These are phyloP conservation scores for Golubevia sp. DNA, from an alignment of 1,284 basidiomycete species.

Conservation along the genomic window DNA sequence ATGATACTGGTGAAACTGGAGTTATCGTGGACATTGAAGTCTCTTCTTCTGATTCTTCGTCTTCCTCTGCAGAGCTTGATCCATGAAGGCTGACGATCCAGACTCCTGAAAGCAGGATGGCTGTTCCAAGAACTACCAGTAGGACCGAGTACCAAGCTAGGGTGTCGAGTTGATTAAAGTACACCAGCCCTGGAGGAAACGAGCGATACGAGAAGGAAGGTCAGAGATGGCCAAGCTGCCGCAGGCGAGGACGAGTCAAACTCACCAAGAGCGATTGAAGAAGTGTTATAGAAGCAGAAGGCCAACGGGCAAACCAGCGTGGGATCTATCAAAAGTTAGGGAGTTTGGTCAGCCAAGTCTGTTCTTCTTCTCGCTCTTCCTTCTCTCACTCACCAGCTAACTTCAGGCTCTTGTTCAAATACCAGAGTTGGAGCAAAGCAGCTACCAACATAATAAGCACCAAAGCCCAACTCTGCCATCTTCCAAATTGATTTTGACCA, in stretches of 20 bases:
- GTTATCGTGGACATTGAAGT: no score
- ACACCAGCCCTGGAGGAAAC: constrained; percentile 68
- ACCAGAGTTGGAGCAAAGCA: constrained; percentile 79
- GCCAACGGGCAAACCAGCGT: constrained; percentile 90
- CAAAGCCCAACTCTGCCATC: constrained; percentile 79
- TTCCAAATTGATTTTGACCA: constrained; percentile 80
- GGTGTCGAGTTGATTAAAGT: constrained; percentile 83
- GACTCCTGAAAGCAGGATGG: constrained; percentile 80
- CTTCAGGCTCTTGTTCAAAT: constrained; percentile 85
- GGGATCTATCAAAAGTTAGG: constrained; percentile 65
- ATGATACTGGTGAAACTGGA: no score
- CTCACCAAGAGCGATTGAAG: constrained; percentile 66
- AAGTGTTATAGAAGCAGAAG: constrained; percentile 94
- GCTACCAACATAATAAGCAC: constrained; percentile 73
- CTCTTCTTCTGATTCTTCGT: no score
- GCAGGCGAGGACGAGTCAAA: no score
- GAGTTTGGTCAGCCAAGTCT: no score
- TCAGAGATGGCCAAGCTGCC: not conserved
- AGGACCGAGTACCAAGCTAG: constrained; percentile 73
- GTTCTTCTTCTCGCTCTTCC: no score
- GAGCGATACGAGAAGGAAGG: not conserved
- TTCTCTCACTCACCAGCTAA: constrained; percentile 63
- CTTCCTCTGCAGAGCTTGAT: no score
- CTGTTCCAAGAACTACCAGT: constrained; percentile 79
- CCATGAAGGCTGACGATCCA: constrained; percentile 74